Base-by-base conservation (phyloP, 371 early-diverging fungal species). In the Rhizopus stolonifer region DNA sequence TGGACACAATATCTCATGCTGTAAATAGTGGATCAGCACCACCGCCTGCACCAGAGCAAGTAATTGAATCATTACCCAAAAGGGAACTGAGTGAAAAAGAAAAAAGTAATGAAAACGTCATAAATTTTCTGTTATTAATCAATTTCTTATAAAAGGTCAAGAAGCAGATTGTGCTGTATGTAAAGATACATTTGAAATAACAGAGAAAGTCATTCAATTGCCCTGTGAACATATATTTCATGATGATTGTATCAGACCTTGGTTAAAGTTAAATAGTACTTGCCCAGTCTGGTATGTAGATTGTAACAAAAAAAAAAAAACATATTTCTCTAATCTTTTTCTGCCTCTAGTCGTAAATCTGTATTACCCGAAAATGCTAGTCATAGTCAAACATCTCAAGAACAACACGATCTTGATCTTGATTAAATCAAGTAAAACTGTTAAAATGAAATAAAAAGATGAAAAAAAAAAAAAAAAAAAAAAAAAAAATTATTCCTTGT, bases 241-340 rank as follows among this genome's bases (percentile, higher is more conserved):
- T 58, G 75, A 77, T 26, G 89, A 87, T 4, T 96, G 96, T 68
- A 87, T 95, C 42, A 87, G 88, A 46, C 86, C 85, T 40, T 96
- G 96, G 96, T 82, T 96, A 31, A 87, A 86, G 55, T 75, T 85
- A 50, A 90, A 87, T 53, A 85, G 88, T 9, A 89, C 92, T 4
- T 94, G 96, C 61, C 95, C 96, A 14, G 89, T 92, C n/a, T 95
- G 96, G 84, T 83, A 81, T n/a, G n/a, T n/a, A n/a, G n/a, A n/a
- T n/a, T n/a, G n/a, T n/a, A n/a, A n/a, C n/a, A n/a, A n/a, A n/a
- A n/a, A n/a, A 66, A 66, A 26, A 7, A 7, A n/a, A n/a, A 25
- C 31, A 18, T 15, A 13, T 43, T 11, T 32, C 36, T 32, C 18
- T 18, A 22, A 23, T 36, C 11, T 23, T 13, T n/a, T n/a, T 4